Base-by-base conservation (phyloP, 352 stramenopile genomes). In the Globisporangium splendens region DNA sequence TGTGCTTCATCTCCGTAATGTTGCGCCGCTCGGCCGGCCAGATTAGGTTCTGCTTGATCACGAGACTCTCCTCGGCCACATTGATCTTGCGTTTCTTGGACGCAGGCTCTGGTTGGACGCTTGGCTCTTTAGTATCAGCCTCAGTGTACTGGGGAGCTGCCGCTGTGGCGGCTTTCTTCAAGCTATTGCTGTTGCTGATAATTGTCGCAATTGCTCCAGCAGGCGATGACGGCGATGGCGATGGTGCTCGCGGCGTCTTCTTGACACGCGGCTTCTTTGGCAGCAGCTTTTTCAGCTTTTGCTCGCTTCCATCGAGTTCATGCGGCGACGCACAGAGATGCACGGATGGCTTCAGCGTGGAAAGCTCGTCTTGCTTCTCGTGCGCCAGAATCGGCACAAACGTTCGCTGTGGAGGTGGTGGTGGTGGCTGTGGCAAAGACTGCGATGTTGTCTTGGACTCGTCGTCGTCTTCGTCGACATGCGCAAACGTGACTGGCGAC, bases 1-100 rank as follows among this genome's bases (percentile, higher is more conserved):
- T 72, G 50, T 74, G 68, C 62, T 76, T 76, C 59, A 79, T 63
- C 38, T 74, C 69, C 1, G 63, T 59, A 21, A 79, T 63, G 59
- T 77, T 76, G 33, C 71, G 71, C 39, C 69, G 67, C 57, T 79
- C 68, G 22, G 65, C 46, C 15, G 71, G 71, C 59, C 72, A 69
- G 53, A 57, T 59, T 28, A 79, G 56, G 50, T 70, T 79, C 54
- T 79, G 71, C 54, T 77, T 76, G 56, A 70, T 68, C 42, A 63
- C 46, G 43, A 64, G 47, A 10, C 39, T 24, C n/a, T 44, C 54
- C 14, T 67, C 52, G 8, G 63, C 52, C 2, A 31, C 21, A 10
- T 31, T 21, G 17, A 54, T 28, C 18, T 63, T 63, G n/a, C 61
- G 46, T 46, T 64, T 67, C 48, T 59, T 63, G 5, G 41, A 8